Base-by-base conservation (phyloP, 306 rosid species). In the Inga laurina region DNA sequence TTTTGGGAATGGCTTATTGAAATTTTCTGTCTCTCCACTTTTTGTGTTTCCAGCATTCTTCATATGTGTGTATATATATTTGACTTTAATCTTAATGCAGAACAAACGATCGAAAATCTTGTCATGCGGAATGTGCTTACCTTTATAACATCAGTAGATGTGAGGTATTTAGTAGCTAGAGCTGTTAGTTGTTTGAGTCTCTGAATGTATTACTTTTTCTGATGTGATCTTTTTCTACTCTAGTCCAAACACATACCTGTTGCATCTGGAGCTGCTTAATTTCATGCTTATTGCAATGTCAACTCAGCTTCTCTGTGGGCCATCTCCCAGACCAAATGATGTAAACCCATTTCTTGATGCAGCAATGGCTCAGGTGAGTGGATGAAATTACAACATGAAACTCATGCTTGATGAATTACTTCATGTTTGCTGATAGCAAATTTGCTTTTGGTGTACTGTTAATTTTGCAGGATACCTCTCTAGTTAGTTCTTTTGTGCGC, bases 261-360 rank as follows among this genome's bases (percentile, higher is more conserved):
- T 97, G 81, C 97, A 97, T 75, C 83, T 89, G 87, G 99, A 97
- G 89, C 92, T 97, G 91, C 97, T 92, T 76, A 94, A 94, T 90
- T 97, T 97, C 89, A 68, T 97, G 97, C 88, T 92, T 75, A 87
- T 94, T 89, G 91, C 92, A 81, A 94, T 94, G 98, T 94, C 99
- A 37, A 94, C 97, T 85, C 99, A 97, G 83, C 99, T 97, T 89
- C 97, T 92, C 54, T 94, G 95, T 83, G 97, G 99, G 82, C 91
- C 98, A 76, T 97, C 98, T 85, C 98, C 98, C 44, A 92, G 92
- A 82, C 93, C 92, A 15, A 86, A 83, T 84, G 97, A 94, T 81
- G 88, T 90, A 84, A 94, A 94, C 83, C 98, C 99, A 65, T 94
- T 97, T 82, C 90, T 94, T 19, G 99, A 97, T 82, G 98, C 97